Percentiles rank a stretch among this genome's conserved stretches.
These are phyloP conservation scores for Venturiaceae sp. DNA, from an alignment of 2,329 filamentous ascomycete genomes.

Conservation along the genomic window DNA sequence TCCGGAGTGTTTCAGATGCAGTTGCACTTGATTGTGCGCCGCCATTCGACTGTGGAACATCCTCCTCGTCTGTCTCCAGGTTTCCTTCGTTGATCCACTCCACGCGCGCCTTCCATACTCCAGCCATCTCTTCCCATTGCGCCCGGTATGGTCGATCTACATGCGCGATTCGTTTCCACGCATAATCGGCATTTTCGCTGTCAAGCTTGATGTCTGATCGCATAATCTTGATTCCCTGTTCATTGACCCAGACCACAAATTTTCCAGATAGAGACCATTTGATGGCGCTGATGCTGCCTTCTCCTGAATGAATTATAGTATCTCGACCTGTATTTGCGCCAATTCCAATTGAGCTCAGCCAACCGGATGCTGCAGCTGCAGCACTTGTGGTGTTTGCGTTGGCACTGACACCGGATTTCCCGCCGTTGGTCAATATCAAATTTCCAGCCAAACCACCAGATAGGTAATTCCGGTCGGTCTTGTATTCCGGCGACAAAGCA, in stretches of 20 bases:
- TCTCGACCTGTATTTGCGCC: constrained; percentile 73
- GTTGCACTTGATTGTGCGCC: constrained; percentile 31
- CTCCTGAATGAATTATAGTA: constrained; percentile 78
- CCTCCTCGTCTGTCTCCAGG: constrained; percentile 60
- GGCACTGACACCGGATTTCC: constrained; percentile 63
- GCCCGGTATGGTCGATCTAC: constrained; percentile 79
- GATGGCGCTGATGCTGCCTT: constrained; percentile 82
- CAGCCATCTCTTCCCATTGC: constrained; percentile 92
- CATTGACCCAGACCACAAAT: constrained; percentile 92
- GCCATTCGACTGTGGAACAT: constrained; percentile 32
- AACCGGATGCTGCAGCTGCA: constrained; percentile 74
- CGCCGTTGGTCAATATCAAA: constrained; percentile 76
- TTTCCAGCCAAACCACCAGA: constrained; percentile 85
- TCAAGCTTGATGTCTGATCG: constrained; percentile 77
- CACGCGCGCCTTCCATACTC: constrained; percentile 83
- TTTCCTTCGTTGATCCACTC: constrained; percentile 88
- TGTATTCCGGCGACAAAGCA: constrained; percentile 90
- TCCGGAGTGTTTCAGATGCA: constrained; percentile 25
- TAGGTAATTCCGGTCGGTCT: constrained; percentile 76
- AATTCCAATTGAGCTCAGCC: constrained; percentile 82
- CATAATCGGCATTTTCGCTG: constrained; percentile 63
- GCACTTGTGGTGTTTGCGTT: constrained; percentile 87
- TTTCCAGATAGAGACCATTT: constrained; percentile 92
- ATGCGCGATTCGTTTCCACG: constrained; percentile 92
- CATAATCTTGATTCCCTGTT: constrained; percentile 98